Evolutionary conservation across 2,329 filamentous ascomycete genomes (phyloP), one percentile per base, ranked within the genome.

Genomic region (Huntiella omanensis): DNA sequence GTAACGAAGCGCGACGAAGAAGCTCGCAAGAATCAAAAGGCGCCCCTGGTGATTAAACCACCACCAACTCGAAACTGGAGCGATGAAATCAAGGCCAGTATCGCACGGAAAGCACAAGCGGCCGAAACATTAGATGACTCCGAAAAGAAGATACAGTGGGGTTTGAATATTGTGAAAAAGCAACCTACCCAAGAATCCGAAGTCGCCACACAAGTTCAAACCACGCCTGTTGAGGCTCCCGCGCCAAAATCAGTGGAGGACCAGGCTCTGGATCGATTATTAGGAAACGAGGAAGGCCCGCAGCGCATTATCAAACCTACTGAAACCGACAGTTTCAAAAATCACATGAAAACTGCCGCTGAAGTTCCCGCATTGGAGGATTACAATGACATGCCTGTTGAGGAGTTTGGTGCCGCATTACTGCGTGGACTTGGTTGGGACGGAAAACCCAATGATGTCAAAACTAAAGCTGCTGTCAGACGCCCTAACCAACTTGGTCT

Each of bases 391-490:
- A 80, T 94, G 51, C 88, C 91, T 0, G 85, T 96, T 12, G 88
- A 95, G 54, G 86, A 95, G 55, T 98, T 96, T 53, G 91, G 91
- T 5, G 82, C 86, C 13, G 86, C 87, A 0, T 69, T 96, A 52
- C 69, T 98, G 33, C 77, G 87, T 32, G 86, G 87, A 7, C 95
- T 96, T 83, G 91, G 91, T 6, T 95, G 88, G 87, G 86, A 95
- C 66, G 80, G 63, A 60, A 72, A 76, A 46, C 65, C 69, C 51
- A 63, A 67, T 40, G 70, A 68, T 2, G 60, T 66, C 3, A 68
- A 62, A 40, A 59, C 64, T 4, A 81, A 81, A 53, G 68, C 77
- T 33, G 78, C 75, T 51, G 79, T 81, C 57, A 71, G 77, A 44
- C 74, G 87, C 43, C 80, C 85, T 12, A 85, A 85, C 49, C 71